Evolutionary conservation across 768 basidiomycete species (phyloP), one percentile per base, ranked within the genome.

Genomic region (Calvatia gigantea): DNA sequence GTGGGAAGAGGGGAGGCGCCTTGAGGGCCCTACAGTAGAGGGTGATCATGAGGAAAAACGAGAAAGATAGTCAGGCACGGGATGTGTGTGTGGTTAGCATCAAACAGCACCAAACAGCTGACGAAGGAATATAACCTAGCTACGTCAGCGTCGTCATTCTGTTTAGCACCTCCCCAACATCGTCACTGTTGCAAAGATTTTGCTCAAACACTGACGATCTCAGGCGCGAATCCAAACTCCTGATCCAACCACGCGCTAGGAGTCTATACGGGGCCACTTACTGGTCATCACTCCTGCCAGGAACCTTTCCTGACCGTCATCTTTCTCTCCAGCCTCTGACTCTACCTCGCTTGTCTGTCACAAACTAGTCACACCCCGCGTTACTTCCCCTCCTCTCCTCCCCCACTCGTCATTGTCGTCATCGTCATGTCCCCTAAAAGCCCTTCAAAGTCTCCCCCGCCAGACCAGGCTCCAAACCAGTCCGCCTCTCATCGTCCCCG

Each of bases 81-180:
- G 54, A 60, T 59, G 31, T 31, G 48, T 33, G 55, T 41, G 19
- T n/a, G 45, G 43, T 39, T 39, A 1, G 47, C 32, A 66, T 68
- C 71, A 75, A 75, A 75, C 71, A 76, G 64, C 57, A 52, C 50
- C 70, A 73, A 74, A 73, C 61, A 74, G 66, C 45, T 60, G 56
- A 65, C 57, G 63, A 56, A 58, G 62, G 63, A 72, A 72, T 75
- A 76, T 75, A 76, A 76, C 70, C 59, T 56, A 64, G 69, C 75
- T 76, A 78, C 76, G 75, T 76, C 76, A 78, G 75, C 73, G 62
- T 75, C 76, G 76, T 78, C 75, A 76, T 75, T 71, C 66, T 70
- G 66, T 72, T 70, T 70, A 63, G 66, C 64, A 61, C 64, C 69
- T n/a, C 63, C 72, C 66, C 67, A 65, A 64, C 64, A 63, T 68